A percentile compares a stretch with the other conserved stretches of the same genome.
phyloP scores from a whole-genome alignment of 208 protist species.

The Wallacemonas collosoma region DNA sequence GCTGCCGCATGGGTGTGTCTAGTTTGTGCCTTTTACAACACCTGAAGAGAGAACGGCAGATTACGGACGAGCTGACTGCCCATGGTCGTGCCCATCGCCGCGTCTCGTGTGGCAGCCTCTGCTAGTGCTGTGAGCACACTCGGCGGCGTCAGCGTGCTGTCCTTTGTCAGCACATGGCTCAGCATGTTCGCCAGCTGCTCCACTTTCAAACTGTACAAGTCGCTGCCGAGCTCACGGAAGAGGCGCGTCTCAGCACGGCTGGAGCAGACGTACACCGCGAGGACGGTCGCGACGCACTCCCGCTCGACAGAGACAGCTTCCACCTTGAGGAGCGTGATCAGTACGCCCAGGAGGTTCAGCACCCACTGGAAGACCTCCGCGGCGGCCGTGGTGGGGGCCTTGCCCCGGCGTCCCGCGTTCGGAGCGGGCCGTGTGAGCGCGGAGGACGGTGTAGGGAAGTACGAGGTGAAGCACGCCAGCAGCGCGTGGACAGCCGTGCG shows the following conservation, averaged over 20 bases:
- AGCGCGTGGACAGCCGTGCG: background rate
- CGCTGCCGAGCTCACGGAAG: background rate
- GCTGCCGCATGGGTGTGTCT: no score
- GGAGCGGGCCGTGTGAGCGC: background rate
- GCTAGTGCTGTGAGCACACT: background rate
- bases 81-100: no score
- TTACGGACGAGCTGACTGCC: background rate
- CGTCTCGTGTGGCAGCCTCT: no score
- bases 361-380: background rate
- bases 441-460: background rate
- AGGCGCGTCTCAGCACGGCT: background rate
- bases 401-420: background rate
- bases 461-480: background rate
- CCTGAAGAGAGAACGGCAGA: background rate
- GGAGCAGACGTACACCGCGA: background rate
- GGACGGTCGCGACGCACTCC: conserved; percentile 1
- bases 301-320: background rate
- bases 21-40: no score
- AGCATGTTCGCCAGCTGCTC: conserved; percentile 13
- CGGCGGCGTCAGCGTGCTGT: background rate
- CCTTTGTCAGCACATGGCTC: background rate
- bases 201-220: background rate
- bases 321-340: background rate
- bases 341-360: background rate
- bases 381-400: background rate